Base-by-base conservation (phyloP, 2,329 filamentous ascomycete genomes). In the Zasmidium cellare region DNA sequence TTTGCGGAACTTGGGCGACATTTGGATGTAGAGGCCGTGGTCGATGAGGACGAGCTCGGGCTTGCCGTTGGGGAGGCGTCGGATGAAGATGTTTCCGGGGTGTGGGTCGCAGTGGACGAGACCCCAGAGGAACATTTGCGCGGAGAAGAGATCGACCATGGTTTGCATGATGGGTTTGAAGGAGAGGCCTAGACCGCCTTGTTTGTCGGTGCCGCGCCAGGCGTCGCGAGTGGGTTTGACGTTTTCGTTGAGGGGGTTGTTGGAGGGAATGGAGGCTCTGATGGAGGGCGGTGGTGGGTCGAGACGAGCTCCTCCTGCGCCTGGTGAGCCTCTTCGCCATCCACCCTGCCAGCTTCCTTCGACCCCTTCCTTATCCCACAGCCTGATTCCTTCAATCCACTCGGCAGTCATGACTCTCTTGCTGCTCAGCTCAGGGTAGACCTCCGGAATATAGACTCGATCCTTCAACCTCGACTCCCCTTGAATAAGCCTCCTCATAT, bases 91-190 rank as follows among this genome's bases (percentile, higher is more conserved):
- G 76, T 99, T 99, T 24, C 93, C 93, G 1, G 94, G 94, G 71
- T 99, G 94, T 9, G 94, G 94, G 73, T 99, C 94, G 76, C 93
- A 97, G 78, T 99, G 93, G 0, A 97, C 90, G 46, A 90, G 84
- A 12, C 94, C 94, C 90, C 91, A 97, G 64, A 96, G 88, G 80
- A 97, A 99, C 83, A 97, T 97, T 72, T 97, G 93, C 2, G 91
- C 92, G n/a, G 88, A 90, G 79, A 97, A 99, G 31, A 97, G 83
- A 72, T 97, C 93, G 51, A 97, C 85, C 87, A 97, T 97, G 28
- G 91, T 97, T 5, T 88, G 89, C 94, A 97, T 97, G 58, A 97
- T 91, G 58, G 93, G 88, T 69, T 89, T 90, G 25, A 91, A 80
- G 7, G 85, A 87, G 2, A 99, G 79, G 0, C 94, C 94, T 0